These are phyloP conservation scores for Platanthera guangdongensis DNA, from an alignment of 106 monocot genomes.

Conservation along the genomic window DNA sequence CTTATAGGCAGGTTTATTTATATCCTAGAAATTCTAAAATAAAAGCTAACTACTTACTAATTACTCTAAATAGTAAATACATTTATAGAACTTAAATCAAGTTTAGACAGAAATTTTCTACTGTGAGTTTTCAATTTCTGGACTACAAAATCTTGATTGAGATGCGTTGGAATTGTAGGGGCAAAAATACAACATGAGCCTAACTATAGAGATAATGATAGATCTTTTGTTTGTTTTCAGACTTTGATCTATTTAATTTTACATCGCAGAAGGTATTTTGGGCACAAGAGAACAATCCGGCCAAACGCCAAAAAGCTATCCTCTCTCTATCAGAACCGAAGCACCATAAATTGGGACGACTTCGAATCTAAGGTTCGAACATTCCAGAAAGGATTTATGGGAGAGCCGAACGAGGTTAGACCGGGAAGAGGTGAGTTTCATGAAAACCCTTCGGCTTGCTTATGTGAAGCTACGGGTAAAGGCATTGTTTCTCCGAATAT, in stretches of 20 bases:
- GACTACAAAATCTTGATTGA: too few relatives aligned
- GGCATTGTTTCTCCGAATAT: background rate
- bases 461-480: slow-evolving; percentile 20
- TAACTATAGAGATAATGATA: background rate
- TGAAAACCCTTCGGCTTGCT: slow-evolving; percentile 54
- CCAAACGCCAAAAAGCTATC: slow-evolving; percentile 65
- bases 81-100: too few relatives aligned
- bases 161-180: too few relatives aligned
- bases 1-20: too few relatives aligned
- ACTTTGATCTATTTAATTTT: background rate
- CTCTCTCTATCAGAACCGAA: slow-evolving; percentile 39
- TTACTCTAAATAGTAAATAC: too few relatives aligned
- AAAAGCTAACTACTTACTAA: too few relatives aligned
- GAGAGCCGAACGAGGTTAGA: slow-evolving; percentile 61
- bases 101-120: too few relatives aligned
- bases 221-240: background rate
- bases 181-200: too few relatives aligned
- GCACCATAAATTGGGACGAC: slow-evolving; percentile 45
- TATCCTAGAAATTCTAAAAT: too few relatives aligned
- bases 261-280: slow-evolving; percentile 51
- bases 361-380: slow-evolving; percentile 46
- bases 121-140: too few relatives aligned
- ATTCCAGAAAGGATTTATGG: slow-evolving; percentile 67
- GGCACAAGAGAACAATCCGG: slow-evolving; percentile 59
- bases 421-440: slow-evolving; percentile 71